phyloP scores from a whole-genome alignment of 2,329 filamentous ascomycete species.

The Cladorrhinum sp. region DNA sequence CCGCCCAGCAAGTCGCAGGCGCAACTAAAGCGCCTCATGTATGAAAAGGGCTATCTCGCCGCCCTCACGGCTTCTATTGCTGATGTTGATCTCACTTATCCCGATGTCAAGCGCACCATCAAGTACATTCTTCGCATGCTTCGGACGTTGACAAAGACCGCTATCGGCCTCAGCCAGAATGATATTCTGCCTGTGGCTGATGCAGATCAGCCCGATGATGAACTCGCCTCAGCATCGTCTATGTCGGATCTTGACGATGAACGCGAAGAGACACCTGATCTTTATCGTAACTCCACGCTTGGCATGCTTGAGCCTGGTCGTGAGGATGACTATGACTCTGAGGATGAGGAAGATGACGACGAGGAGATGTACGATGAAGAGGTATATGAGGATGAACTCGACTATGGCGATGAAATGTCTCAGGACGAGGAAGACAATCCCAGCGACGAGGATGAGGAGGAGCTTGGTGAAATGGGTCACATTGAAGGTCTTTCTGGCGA shows the following conservation, averaged over 20 bases:
- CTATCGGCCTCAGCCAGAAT: slow-evolving; percentile 77
- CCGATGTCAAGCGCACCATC: slow-evolving; percentile 86
- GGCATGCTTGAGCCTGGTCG: slow-evolving; percentile 88
- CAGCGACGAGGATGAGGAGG: slow-evolving; percentile 87
- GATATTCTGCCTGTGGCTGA: slow-evolving; percentile 70
- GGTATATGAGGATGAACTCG: slow-evolving; percentile 81
- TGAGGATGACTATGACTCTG: slow-evolving; percentile 79
- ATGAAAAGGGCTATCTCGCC: slow-evolving; percentile 92
- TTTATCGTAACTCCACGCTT: slow-evolving; percentile 93
- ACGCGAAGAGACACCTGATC: slow-evolving; percentile 90
- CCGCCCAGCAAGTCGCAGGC: slow-evolving; percentile 61
- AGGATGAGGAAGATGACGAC: slow-evolving; percentile 68
- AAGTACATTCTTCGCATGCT: slow-evolving; percentile 94
- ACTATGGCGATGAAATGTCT: slow-evolving; percentile 76
- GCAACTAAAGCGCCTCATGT: slow-evolving; percentile 92
- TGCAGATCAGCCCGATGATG: slow-evolving; percentile 68
- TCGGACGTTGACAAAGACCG: slow-evolving; percentile 81
- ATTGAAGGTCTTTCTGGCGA: slow-evolving; percentile 72
- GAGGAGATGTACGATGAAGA: slow-evolving; percentile 93
- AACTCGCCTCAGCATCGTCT: slow-evolving; percentile 82
- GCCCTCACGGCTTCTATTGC: slow-evolving; percentile 88
- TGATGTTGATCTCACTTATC: slow-evolving; percentile 93
- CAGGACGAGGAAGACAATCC: slow-evolving; percentile 81
- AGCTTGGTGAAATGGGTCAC: slow-evolving; percentile 76
- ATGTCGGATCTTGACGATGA: slow-evolving; percentile 84